A percentile compares a stretch with the other conserved stretches of the same genome.
Conservation (phyloP, 192 early-diverging fungal species). For the Paraglomus occultum region DNA sequence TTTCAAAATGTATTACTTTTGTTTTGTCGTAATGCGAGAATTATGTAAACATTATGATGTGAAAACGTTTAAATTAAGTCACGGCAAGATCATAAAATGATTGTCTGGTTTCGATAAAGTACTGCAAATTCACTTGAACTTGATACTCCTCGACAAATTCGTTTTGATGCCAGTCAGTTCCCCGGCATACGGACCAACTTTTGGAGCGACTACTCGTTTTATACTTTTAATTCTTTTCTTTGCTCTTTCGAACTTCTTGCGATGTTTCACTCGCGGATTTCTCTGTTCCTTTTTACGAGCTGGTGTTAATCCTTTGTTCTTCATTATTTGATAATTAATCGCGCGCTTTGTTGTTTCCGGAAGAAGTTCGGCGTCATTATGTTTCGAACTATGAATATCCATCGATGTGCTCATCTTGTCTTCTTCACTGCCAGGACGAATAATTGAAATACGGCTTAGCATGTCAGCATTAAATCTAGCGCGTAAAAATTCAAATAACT, state of each 20-base stretch:
- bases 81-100: too few species aligned
- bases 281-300: conserved; percentile 88
- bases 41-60: too few species aligned
- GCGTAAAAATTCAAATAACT: too few species aligned
- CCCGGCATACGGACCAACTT: conserved; percentile 79
- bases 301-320: conserved; percentile 95
- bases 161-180: conserved; percentile 95
- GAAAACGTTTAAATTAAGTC: too few species aligned
- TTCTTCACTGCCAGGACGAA: too few species aligned
- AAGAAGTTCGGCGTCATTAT: conserved; percentile 44
- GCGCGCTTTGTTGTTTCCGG: conserved; percentile 67
- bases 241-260: conserved; percentile 84
- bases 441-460: too few species aligned
- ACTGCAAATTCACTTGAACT: conserved; percentile 47
- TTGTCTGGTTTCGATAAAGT: too few species aligned
- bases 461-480: too few species aligned
- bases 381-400: conserved; percentile 39
- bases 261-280: conserved; percentile 93
- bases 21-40: too few species aligned
- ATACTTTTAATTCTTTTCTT: conserved; percentile 86
- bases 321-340: conserved; percentile 85
- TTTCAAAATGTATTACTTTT: too few species aligned
- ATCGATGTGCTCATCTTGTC: conserved; percentile 32
- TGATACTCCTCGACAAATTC: conserved; percentile 76
- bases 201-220: conserved; percentile 68